Conservation (phyloP, 345 rosid genomes). For the Pugionium dolabratum region DNA sequence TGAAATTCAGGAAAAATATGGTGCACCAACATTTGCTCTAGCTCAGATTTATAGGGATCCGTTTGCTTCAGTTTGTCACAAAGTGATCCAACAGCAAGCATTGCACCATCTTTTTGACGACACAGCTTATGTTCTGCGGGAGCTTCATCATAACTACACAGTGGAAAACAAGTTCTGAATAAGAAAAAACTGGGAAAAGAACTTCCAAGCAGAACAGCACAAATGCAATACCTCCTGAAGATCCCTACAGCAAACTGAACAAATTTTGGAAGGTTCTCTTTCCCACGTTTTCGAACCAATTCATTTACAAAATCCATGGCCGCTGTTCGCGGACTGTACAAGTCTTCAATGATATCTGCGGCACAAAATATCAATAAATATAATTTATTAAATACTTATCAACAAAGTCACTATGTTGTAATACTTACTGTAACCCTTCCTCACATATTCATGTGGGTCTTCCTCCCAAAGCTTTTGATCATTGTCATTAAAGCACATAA, state of each 20-base stretch:
- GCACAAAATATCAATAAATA: conserved; percentile 33
- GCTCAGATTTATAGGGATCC: conserved; percentile 88
- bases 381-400: neutral
- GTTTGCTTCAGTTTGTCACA: conserved; percentile 96
- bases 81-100: conserved; percentile 98
- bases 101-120: conserved; percentile 95
- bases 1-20: conserved; percentile 89
- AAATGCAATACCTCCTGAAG: conserved; percentile 64
- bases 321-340: conserved; percentile 97
- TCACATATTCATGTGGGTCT: conserved; percentile 99
- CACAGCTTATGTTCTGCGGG: conserved; percentile 73
- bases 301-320: conserved; percentile 98
- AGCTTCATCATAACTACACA: conserved; percentile 73
- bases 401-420: conserved; percentile 2
- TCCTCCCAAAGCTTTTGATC: conserved; percentile 99
- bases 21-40: conserved; percentile 87
- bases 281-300: conserved; percentile 92
- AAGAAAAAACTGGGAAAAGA: conserved; percentile 15
- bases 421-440: conserved; percentile 98
- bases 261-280: conserved; percentile 90
- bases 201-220: conserved; percentile 25
- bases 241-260: conserved; percentile 78
- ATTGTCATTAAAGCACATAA: conserved; percentile 94
- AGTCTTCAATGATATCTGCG: conserved; percentile 98
- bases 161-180: conserved; percentile 19